These are phyloP conservation scores for Micractinium sp. DNA, from an alignment of 139 green algal species.

Conservation along the genomic window DNA sequence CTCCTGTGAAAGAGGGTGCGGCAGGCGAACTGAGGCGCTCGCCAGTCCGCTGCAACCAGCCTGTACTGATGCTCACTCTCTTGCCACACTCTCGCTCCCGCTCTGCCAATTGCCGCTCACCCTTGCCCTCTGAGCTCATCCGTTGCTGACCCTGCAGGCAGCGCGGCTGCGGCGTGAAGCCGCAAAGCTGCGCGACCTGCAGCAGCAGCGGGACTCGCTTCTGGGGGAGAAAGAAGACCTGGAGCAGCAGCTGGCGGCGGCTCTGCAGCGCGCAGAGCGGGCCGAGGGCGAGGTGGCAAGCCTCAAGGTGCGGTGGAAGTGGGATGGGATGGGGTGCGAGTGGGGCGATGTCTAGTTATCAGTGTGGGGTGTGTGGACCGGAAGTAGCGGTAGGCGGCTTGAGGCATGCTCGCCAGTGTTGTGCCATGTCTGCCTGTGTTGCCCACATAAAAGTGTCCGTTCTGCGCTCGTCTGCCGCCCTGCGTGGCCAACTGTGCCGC, in stretches of 20 bases:
- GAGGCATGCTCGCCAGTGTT: not conserved
- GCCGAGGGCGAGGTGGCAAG: conserved; percentile 26
- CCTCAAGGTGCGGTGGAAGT: conserved; percentile 8
- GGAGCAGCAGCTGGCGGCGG: not conserved
- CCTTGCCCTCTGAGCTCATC: not conserved
- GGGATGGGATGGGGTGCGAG: not conserved
- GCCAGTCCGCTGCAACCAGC: not conserved
- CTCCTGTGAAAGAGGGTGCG: not conserved
- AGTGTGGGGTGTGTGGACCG: not conserved
- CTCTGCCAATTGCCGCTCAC: not conserved
- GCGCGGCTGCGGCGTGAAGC: conserved; percentile 43
- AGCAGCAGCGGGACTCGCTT: conserved; percentile 17
- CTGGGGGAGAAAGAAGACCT: not conserved
- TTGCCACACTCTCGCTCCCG: not conserved
- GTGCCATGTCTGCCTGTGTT: not conserved
- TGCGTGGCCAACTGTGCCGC: too few species aligned
- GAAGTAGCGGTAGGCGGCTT: not conserved
- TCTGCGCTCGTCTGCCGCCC: too few species aligned
- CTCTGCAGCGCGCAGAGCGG: conserved; percentile 17
- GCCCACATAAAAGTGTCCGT: too few species aligned
- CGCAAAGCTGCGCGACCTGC: conserved; percentile 38
- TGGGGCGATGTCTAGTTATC: not conserved
- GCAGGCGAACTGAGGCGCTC: too few species aligned
- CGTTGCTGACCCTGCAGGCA: conserved; percentile 20
- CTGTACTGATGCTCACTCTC: not conserved